Evolutionary conservation across 2,329 filamentous ascomycete genomes (phyloP).

Genomic region (Seiridium cupressi): DNA sequence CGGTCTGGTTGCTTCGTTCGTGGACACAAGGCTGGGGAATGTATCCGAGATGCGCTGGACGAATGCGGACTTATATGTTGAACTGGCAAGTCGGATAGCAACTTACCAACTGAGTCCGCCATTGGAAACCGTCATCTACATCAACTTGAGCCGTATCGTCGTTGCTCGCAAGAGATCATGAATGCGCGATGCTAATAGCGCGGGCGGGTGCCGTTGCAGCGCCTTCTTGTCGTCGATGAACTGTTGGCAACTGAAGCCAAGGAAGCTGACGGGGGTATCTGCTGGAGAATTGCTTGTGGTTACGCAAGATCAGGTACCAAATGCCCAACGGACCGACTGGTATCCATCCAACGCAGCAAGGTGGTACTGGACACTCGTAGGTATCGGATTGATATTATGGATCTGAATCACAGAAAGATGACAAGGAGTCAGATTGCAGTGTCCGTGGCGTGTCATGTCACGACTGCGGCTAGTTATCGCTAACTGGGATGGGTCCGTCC

Average conservation of each 20-base stretch:
- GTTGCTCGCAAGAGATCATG: background rate
- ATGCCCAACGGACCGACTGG: background rate
- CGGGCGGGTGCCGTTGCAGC: background rate
- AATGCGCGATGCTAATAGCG: background rate
- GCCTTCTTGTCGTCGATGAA: background rate
- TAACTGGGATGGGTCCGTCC: background rate
- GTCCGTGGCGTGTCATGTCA: background rate
- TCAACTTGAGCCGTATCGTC: background rate
- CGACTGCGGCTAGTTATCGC: background rate
- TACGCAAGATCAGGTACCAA: background rate
- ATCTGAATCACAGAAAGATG: background rate
- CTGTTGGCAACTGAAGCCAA: constrained; percentile 1
- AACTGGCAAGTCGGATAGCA: background rate
- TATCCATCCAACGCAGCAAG: background rate
- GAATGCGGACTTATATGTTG: background rate
- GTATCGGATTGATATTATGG: background rate
- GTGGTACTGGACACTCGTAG: background rate
- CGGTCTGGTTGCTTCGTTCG: background rate
- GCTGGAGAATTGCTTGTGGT: background rate
- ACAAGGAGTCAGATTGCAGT: background rate
- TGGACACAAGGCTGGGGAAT: background rate
- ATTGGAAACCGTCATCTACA: constrained; percentile 31
- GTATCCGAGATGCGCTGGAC: background rate
- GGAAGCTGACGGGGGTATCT: constrained; percentile 1
- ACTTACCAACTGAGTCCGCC: constrained; percentile 53